Conservation (phyloP, 768 basidiomycete genomes). For the Boletus sp. region DNA sequence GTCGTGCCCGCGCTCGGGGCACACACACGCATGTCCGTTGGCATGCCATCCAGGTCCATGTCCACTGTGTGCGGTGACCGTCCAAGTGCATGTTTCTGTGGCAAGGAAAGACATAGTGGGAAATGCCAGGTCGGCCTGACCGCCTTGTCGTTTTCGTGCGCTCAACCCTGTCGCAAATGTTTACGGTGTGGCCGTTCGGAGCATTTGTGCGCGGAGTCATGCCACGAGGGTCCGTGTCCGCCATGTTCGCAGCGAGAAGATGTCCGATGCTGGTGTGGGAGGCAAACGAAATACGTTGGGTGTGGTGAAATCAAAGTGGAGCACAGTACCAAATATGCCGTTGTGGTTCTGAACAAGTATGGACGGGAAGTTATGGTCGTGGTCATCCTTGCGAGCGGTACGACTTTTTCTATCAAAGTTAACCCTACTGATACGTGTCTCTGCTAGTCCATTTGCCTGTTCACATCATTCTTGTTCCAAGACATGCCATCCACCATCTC, state of each 20-base stretch:
- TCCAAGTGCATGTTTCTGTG: slow-evolving; percentile 80
- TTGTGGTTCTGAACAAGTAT: slow-evolving; percentile 42
- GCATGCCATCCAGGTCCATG: slow-evolving; percentile 95
- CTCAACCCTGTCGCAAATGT: slow-evolving; percentile 36
- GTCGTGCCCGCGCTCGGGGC: slow-evolving; percentile 55
- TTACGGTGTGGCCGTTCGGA: slow-evolving; percentile 62
- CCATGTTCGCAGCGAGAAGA: slow-evolving; percentile 56
- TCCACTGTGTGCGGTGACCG: slow-evolving; percentile 85
- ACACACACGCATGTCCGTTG: slow-evolving; percentile 81
- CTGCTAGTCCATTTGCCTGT: slow-evolving; percentile 65
- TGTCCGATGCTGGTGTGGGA: slow-evolving; percentile 80
- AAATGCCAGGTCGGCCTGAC: slow-evolving; percentile 49
- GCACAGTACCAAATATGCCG: slow-evolving; percentile 33
- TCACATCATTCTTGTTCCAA: slow-evolving; percentile 71
- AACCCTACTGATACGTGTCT: neutral
- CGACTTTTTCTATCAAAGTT: slow-evolving; percentile 5
- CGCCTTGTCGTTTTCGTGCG: slow-evolving; percentile 34
- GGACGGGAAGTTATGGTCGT: slow-evolving; percentile 72
- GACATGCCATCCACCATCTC: slow-evolving; percentile 74
- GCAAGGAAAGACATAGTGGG: slow-evolving; percentile 41
- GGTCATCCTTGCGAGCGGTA: slow-evolving; percentile 57
- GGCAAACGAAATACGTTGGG: slow-evolving; percentile 49
- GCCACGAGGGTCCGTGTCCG: slow-evolving; percentile 77
- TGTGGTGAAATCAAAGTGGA: slow-evolving; percentile 66
- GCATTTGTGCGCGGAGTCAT: slow-evolving; percentile 67